phyloP scores from a whole-genome alignment of 768 basidiomycete genomes.

The Royoungia palumana region DNA sequence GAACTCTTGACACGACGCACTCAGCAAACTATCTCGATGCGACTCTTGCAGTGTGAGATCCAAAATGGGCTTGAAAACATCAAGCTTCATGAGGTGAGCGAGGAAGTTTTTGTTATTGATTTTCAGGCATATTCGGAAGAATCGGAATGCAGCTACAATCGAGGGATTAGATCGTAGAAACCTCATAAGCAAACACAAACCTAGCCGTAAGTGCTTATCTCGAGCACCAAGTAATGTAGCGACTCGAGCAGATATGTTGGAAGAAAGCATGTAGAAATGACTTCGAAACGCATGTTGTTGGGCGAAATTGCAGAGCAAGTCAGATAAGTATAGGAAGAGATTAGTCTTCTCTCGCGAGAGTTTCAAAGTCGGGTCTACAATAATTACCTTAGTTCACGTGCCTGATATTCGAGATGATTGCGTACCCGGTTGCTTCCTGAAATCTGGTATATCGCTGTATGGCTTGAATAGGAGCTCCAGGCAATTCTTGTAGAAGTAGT shows the following conservation, averaged over 20 bases:
- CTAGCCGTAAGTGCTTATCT: constrained; percentile 91
- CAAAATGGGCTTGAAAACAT: constrained; percentile 78
- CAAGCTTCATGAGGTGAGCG: constrained; percentile 76
- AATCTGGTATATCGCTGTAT: constrained; percentile 69
- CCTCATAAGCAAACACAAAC: constrained; percentile 43
- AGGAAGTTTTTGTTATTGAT: constrained; percentile 76
- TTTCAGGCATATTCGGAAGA: constrained; percentile 82
- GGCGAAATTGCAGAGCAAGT: constrained; percentile 85
- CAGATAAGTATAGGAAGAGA: constrained; percentile 86
- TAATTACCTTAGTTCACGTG: constrained; percentile 1
- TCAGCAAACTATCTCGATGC: constrained; percentile 84
- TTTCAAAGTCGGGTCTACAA: constrained; percentile 48
- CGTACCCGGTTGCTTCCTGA: constrained; percentile 47
- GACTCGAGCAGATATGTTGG: constrained; percentile 68
- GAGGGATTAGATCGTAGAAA: constrained; percentile 13
- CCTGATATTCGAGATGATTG: not conserved
- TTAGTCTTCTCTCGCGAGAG: constrained; percentile 75
- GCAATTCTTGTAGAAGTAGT: constrained; percentile 90
- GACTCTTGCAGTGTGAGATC: constrained; percentile 83
- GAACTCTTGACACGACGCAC: constrained; percentile 93
- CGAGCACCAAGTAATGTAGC: constrained; percentile 74
- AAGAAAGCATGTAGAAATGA: constrained; percentile 85
- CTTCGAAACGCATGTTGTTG: constrained; percentile 89
- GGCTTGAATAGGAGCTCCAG: constrained; percentile 79
- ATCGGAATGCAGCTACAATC: constrained; percentile 79